phyloP scores from a whole-genome alignment of 495 filamentous ascomycete genomes.

The Hyaloscypha hepaticicola region DNA sequence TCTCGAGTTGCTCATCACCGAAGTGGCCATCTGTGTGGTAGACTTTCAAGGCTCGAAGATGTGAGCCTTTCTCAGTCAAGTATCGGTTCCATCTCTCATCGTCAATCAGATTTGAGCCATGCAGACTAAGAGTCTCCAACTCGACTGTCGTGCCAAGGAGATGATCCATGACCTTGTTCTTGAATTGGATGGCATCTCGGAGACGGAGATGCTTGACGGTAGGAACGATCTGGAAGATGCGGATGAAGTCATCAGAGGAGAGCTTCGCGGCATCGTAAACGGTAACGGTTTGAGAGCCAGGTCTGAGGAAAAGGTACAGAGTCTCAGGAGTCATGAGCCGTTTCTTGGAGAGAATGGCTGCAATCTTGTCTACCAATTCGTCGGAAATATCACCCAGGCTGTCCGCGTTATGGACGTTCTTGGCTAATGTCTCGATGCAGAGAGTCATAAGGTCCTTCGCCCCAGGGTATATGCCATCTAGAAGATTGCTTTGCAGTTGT shows the following conservation, averaged over 20 bases:
- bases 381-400: conserved; percentile 78
- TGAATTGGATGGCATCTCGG: conserved; percentile 82
- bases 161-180: conserved; percentile 76
- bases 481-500: conserved; percentile 71
- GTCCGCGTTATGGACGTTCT: conserved; percentile 78
- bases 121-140: conserved; percentile 62
- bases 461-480: conserved; percentile 76
- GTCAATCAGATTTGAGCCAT: conserved; percentile 76
- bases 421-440: conserved; percentile 81
- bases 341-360: conserved; percentile 77
- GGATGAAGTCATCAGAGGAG: conserved; percentile 68
- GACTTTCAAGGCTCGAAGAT: conserved; percentile 66
- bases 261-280: conserved; percentile 82
- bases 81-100: conserved; percentile 68
- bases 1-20: conserved; percentile 51
- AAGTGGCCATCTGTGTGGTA: conserved; percentile 70
- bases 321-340: conserved; percentile 69
- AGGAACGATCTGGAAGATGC: conserved; percentile 75
- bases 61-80: conserved; percentile 57
- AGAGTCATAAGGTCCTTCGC: conserved; percentile 70
- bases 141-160: conserved; percentile 65
- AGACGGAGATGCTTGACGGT: conserved; percentile 66
- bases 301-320: conserved; percentile 73
- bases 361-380: conserved; percentile 66
- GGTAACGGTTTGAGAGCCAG: conserved; percentile 60